Evolutionary conservation across 164 flowering plant genomes (phyloP), one percentile per base, ranked within the genome.

Genomic region (Cinnamomum micranthum): DNA sequence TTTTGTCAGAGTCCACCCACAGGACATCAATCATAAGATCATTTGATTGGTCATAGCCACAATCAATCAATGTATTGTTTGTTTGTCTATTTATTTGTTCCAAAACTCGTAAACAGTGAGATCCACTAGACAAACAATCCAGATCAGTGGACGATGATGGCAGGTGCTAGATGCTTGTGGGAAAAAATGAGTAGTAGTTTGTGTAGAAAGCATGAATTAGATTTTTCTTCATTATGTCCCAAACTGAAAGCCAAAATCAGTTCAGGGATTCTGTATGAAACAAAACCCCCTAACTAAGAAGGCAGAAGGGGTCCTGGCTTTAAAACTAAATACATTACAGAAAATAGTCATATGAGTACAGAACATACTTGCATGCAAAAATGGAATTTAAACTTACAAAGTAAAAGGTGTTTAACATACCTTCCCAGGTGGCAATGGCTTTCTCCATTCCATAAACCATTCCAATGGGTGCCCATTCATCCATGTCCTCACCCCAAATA

Each of bases 401-500:
- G 47, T 13, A 52, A 19, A 66, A 66, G 65, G 25, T 31, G 14
- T 15, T 72, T 35, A 47, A 79, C 91, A 73, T 65, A 94, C 98
- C 98, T 87, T 95, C 98, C 98, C 98, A 95, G 66, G 98, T 90
- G 76, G 94, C 97, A 84, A 95, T 85, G 68, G 98, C 98, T 74
- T 71, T 87, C 76, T 95, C 94, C 85, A 95, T 50, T 58, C 97
- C 97, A 79, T 95, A 91, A 64, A 93, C 81, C 98, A 95, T 95
- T 81, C 88, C 86, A 77, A 95, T 93, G 4, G 98, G 98, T 65
- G 91, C 97, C 97, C 97, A 95, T 78, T 95, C 98, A 85, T 92
- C 98, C 95, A 93, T 84, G 85, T 95, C 98, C 62, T 91, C 97
- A n/a, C 94, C 94, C 98, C 98, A 95, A 66, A 95, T 86, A 84